Conservation (phyloP, 129 eudicot species). For the Flaveria sonorensis region DNA sequence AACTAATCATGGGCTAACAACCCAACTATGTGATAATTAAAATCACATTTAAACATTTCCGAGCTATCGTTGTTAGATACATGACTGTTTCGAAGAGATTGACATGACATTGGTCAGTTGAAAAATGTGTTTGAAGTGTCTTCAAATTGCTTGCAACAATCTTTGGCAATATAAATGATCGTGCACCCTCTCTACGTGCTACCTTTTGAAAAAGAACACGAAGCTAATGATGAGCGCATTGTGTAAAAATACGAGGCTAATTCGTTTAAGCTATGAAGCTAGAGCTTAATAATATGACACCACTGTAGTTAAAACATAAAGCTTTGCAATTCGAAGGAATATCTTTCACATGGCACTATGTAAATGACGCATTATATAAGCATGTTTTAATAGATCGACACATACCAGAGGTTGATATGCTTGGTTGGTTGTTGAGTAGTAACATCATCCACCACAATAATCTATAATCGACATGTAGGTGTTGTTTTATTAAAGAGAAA, state of each 20-base stretch:
- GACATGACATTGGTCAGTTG: slow-evolving; percentile 17
- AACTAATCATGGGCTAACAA: slow-evolving; percentile 21
- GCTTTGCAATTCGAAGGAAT: slow-evolving; percentile 3
- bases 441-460: background rate
- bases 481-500: slow-evolving; percentile 12
- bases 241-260: background rate
- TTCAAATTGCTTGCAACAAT: slow-evolving; percentile 8
- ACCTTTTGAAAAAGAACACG: slow-evolving; percentile 4
- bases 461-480: background rate
- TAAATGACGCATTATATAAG: slow-evolving; percentile 1
- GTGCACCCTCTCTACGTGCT: background rate
- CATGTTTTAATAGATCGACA: background rate
- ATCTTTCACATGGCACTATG: slow-evolving; percentile 9
- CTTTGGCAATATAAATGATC: slow-evolving; percentile 7
- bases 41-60: slow-evolving; percentile 18
- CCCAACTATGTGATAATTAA: slow-evolving; percentile 9
- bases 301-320: background rate
- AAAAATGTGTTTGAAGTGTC: slow-evolving; percentile 5
- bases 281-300: background rate
- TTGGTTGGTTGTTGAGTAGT: background rate
- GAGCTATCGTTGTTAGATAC: slow-evolving; percentile 15
- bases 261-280: background rate
- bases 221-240: slow-evolving; percentile 9
- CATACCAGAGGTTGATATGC: slow-evolving; percentile 6
- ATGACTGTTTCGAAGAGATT: slow-evolving; percentile 10